Evolutionary conservation across 345 rosid genomes (phyloP).

Genomic region (Aquilaria yunnanensis): DNA sequence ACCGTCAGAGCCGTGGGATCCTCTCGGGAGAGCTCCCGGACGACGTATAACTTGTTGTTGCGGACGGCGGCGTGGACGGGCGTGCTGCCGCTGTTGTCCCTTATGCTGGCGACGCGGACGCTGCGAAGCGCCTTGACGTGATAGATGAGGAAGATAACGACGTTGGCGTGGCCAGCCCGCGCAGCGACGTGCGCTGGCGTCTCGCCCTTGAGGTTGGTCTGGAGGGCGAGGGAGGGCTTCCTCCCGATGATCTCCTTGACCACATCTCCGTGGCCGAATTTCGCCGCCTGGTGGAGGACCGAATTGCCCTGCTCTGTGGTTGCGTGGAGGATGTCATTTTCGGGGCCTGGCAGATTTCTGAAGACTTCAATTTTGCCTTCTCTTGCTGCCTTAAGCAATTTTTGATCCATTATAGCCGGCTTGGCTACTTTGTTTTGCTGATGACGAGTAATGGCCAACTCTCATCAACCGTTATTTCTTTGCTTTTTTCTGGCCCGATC

Average conservation of each 20-base stretch:
- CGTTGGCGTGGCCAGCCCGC: too few relatives aligned
- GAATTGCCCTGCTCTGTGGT: slow-evolving; percentile 1
- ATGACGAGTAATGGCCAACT: too few relatives aligned
- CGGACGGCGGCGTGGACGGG: slow-evolving; percentile 9
- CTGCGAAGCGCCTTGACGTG: too few relatives aligned
- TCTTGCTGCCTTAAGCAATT: slow-evolving; percentile 2
- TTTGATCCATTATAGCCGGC: too few relatives aligned
- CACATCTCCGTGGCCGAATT: background rate
- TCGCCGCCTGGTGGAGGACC: slow-evolving; percentile 5
- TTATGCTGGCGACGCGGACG: background rate
- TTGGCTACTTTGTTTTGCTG: too few relatives aligned
- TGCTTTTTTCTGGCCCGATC: too few relatives aligned
- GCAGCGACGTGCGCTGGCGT: background rate
- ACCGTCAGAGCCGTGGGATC: background rate
- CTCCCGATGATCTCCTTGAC: background rate
- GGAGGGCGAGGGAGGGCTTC: background rate
- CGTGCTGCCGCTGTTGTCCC: slow-evolving; percentile 9
- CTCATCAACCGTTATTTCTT: too few relatives aligned
- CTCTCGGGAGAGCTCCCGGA: background rate
- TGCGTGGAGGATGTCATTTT: slow-evolving; percentile 1
- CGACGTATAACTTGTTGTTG: slow-evolving; percentile 1
- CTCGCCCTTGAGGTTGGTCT: slow-evolving; percentile 4
- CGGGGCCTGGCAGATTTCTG: background rate
- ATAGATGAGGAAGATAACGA: too few relatives aligned
- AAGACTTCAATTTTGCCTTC: background rate